These are phyloP conservation scores for Coemansia javaensis DNA, from an alignment of 192 early-diverging fungal species.

Conservation along the genomic window DNA sequence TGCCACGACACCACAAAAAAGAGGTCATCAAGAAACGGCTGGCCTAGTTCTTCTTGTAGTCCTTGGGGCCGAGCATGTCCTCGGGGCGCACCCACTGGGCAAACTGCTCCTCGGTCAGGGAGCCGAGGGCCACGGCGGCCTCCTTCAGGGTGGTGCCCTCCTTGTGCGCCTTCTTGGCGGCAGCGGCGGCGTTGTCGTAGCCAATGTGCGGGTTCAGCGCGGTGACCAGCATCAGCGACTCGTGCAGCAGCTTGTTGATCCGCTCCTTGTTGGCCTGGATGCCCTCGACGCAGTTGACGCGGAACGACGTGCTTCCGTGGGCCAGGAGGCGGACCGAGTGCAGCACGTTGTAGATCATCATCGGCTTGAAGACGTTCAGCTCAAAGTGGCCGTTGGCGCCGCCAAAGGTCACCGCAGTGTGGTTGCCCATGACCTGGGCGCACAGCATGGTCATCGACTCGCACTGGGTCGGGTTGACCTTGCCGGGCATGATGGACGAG, in stretches of 20 bases:
- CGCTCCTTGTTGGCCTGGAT: conserved; percentile 91
- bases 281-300: conserved; percentile 91
- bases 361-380: conserved; percentile 99
- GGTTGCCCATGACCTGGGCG: conserved; percentile 98
- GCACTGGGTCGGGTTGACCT: conserved; percentile 99
- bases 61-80: conserved; percentile 72
- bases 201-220: conserved; percentile 98
- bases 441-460: conserved; percentile 99
- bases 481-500: conserved; percentile 99
- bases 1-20: no score
- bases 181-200: conserved; percentile 85
- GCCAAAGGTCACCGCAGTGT: conserved; percentile 85
- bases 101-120: conserved; percentile 88
- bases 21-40: no score
- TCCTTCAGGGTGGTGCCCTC: conserved; percentile 82
- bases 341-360: conserved; percentile 96
- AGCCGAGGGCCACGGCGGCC: conserved; percentile 81
- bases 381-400: conserved; percentile 98
- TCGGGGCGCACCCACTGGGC: conserved; percentile 94
- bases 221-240: conserved; percentile 97
- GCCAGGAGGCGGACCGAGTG: conserved; percentile 86
- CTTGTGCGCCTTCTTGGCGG: conserved; percentile 97
- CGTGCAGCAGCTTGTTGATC: conserved; percentile 81
- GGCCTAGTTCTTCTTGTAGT: conserved; percentile 45
- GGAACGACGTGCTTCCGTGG: conserved; percentile 89